Conservation (phyloP, 306 rosid species). For the Lathyrus sativus region DNA sequence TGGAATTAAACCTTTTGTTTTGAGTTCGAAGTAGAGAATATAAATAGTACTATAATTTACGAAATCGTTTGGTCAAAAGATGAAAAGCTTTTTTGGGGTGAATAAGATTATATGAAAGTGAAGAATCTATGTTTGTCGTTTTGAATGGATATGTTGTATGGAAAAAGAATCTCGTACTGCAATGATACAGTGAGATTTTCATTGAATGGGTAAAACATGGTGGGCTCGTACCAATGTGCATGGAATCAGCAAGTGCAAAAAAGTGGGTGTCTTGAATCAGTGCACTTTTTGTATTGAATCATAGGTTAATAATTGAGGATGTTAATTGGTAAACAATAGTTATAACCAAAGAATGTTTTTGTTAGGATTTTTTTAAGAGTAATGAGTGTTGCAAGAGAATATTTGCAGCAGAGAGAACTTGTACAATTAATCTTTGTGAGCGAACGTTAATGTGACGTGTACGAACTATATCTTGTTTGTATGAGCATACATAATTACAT, state of each 20-base stretch:
- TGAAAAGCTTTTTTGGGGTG: background rate
- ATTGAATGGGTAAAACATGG: conserved; percentile 24
- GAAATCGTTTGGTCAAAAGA: conserved; percentile 22
- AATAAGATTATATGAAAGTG: conserved; percentile 7
- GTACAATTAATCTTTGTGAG: conserved; percentile 34
- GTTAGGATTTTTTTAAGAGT: background rate
- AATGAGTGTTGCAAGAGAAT: conserved; percentile 27
- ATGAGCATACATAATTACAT: background rate
- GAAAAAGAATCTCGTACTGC: conserved; percentile 32
- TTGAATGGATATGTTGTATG: conserved; percentile 26
- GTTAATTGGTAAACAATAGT: background rate
- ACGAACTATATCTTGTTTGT: conserved; percentile 15
- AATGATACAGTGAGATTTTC: conserved; percentile 23
- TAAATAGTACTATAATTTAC: conserved; percentile 3
- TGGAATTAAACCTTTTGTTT: conserved; percentile 19
- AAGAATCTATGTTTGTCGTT: conserved; percentile 33
- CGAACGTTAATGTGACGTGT: conserved; percentile 22
- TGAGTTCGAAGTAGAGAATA: conserved; percentile 49
- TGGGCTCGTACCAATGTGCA: conserved; percentile 15
- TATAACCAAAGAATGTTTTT: background rate
- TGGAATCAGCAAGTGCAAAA: conserved; percentile 33
- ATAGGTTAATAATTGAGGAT: conserved; percentile 24
- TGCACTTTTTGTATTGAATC: conserved; percentile 9
- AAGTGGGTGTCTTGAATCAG: background rate
- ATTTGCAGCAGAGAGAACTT: conserved; percentile 38